Evolutionary conservation across 768 basidiomycete genomes (phyloP).

Genomic region (Agrocybe praecox): DNA sequence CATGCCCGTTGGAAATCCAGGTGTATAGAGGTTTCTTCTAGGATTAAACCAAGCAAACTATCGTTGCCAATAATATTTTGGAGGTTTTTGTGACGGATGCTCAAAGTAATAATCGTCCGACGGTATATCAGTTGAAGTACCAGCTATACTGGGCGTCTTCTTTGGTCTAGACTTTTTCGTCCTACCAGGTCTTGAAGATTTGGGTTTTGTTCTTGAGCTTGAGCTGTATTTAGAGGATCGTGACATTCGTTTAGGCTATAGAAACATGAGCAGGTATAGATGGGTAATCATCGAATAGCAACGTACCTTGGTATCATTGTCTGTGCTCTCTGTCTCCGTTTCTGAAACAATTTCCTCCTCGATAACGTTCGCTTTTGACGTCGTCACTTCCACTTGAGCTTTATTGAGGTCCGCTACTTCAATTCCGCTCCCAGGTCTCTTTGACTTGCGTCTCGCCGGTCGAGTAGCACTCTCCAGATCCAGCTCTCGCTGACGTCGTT

Average conservation of each 20-base stretch:
- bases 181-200: background rate
- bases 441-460: constrained; percentile 3
- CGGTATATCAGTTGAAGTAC: constrained; percentile 1
- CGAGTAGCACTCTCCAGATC: background rate
- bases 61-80: constrained; percentile 34
- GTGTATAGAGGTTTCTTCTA: background rate
- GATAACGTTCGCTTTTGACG: background rate
- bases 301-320: constrained; percentile 7
- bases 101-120: constrained; percentile 26
- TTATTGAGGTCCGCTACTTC: constrained; percentile 14
- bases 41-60: constrained; percentile 1
- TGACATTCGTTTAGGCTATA: background rate
- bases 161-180: constrained; percentile 6
- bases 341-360: background rate
- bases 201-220: constrained; percentile 10
- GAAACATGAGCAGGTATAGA: background rate
- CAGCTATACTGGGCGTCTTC: background rate
- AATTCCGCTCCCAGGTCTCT: constrained; percentile 1
- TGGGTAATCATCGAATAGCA: background rate
- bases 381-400: background rate
- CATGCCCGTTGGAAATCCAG: too few species aligned
- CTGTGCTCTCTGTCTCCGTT: background rate
- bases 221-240: constrained; percentile 6
- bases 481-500: constrained; percentile 11
- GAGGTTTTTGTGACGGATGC: constrained; percentile 27